Conservation (phyloP, 2,329 filamentous ascomycete genomes). For the Pyrenophora teres region DNA sequence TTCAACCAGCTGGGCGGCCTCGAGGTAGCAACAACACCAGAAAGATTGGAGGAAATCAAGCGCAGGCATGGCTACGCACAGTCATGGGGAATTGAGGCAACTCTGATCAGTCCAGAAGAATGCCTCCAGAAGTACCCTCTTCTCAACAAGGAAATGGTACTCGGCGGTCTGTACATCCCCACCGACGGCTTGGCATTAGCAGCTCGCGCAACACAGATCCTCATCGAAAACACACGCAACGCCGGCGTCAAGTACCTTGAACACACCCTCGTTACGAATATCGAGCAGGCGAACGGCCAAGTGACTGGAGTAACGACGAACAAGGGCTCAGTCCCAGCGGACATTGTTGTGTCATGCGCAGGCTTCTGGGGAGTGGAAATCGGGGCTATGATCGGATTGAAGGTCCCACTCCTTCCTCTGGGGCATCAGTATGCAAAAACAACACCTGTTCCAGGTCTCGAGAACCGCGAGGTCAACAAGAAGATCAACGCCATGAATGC, state of each 20-base stretch:
- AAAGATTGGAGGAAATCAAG: constrained; percentile 64
- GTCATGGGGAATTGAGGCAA: constrained; percentile 65
- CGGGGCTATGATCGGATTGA: constrained; percentile 63
- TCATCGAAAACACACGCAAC: constrained; percentile 62
- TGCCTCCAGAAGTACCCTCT: constrained; percentile 61
- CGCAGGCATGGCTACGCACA: constrained; percentile 64
- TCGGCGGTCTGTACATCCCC: constrained; percentile 65
- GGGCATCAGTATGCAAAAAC: constrained; percentile 70
- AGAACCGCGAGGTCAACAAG: constrained; percentile 47
- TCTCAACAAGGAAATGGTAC: constrained; percentile 58
- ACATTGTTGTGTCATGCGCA: constrained; percentile 66
- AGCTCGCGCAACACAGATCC: constrained; percentile 64
- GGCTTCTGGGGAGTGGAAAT: constrained; percentile 71
- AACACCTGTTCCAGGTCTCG: constrained; percentile 55
- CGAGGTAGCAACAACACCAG: constrained; percentile 65
- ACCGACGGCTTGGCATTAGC: constrained; percentile 65
- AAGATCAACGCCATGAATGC: constrained; percentile 56
- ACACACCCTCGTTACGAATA: constrained; percentile 62
- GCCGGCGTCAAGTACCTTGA: constrained; percentile 65
- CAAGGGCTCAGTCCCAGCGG: constrained; percentile 58
- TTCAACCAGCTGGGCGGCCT: constrained; percentile 68
- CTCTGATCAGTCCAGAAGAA: constrained; percentile 57
- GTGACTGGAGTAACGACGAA: constrained; percentile 63
- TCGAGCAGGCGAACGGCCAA: constrained; percentile 54
- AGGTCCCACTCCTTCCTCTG: constrained; percentile 64